Evolutionary conservation across 768 basidiomycete species (phyloP).

Genomic region (Kwoniella dendrophila): DNA sequence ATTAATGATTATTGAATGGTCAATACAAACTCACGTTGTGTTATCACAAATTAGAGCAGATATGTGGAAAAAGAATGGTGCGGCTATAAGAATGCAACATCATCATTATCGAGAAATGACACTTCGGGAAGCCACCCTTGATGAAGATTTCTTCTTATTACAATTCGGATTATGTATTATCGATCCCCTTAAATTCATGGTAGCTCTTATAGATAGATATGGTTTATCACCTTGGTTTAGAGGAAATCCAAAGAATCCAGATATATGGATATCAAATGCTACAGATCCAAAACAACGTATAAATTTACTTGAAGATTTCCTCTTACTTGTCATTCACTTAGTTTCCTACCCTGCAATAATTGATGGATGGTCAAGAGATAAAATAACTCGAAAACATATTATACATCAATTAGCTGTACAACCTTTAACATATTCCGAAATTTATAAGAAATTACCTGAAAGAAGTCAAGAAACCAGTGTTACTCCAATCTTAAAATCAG

Average conservation of each 20-base stretch:
- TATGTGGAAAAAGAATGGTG: slow-evolving; percentile 96
- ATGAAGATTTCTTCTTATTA: slow-evolving; percentile 89
- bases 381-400: slow-evolving; percentile 77
- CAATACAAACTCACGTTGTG: slow-evolving; percentile 64
- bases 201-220: slow-evolving; percentile 87
- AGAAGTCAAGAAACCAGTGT: slow-evolving; percentile 83
- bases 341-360: slow-evolving; percentile 79
- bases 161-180: slow-evolving; percentile 80
- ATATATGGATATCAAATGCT: slow-evolving; percentile 26
- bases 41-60: slow-evolving; percentile 87
- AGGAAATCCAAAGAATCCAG: slow-evolving; percentile 29
- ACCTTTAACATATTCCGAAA: slow-evolving; percentile 83
- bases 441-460: slow-evolving; percentile 87
- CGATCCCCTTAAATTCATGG: slow-evolving; percentile 73
- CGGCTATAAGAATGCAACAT: slow-evolving; percentile 89
- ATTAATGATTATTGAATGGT: slow-evolving; percentile 80
- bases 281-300: slow-evolving; percentile 38
- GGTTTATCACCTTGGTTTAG: slow-evolving; percentile 78
- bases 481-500: slow-evolving; percentile 72
- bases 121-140: slow-evolving; percentile 92
- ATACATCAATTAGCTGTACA: slow-evolving; percentile 87
- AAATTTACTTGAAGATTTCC: slow-evolving; percentile 83
- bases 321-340: slow-evolving; percentile 83
- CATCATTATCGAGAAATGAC: slow-evolving; percentile 95
- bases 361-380: slow-evolving; percentile 66